Conservation (phyloP, 2,329 filamentous ascomycete species). For the Onygena corvina region DNA sequence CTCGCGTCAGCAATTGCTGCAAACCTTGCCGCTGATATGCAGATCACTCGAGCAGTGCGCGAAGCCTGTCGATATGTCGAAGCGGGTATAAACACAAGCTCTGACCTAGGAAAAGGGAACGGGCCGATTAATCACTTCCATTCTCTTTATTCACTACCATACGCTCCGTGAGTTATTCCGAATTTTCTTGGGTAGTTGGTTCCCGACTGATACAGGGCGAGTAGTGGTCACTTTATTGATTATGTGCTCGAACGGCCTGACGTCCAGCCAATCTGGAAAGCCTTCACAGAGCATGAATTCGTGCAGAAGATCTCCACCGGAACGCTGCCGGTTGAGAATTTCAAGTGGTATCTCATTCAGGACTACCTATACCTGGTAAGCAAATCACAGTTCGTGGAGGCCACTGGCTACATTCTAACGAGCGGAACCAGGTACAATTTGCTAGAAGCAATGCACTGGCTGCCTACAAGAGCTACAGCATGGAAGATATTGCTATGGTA, state of each 20-base stretch:
- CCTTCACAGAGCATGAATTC: constrained; percentile 71
- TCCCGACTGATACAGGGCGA: constrained; percentile 2
- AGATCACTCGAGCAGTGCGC: constrained; percentile 41
- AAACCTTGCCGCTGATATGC: constrained; percentile 44
- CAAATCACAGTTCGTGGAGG: background rate
- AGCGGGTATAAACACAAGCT: constrained; percentile 48
- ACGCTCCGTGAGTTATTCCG: constrained; percentile 40
- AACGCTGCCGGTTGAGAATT: constrained; percentile 59
- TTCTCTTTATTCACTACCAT: constrained; percentile 48
- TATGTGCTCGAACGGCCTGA: constrained; percentile 66
- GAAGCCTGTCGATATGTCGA: constrained; percentile 49
- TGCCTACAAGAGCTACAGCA: constrained; percentile 67
- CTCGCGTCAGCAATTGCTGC: constrained; percentile 64
- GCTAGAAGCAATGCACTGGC: constrained; percentile 74
- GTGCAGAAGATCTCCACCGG: constrained; percentile 65
- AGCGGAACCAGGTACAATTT: constrained; percentile 58
- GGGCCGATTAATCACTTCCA: constrained; percentile 60
- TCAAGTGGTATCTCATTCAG: constrained; percentile 81
- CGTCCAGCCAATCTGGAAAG: constrained; percentile 61
- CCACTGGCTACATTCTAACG: background rate
- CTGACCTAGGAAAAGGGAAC: constrained; percentile 45
- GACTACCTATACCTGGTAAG: constrained; percentile 77
- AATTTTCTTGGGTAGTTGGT: background rate
- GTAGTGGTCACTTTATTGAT: constrained; percentile 64
- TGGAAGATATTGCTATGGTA: constrained; percentile 61